A percentile compares a stretch with the other conserved stretches of the same genome.
phyloP scores from a whole-genome alignment of 2,329 filamentous ascomycete genomes.

The Podosphaera aphanis region DNA sequence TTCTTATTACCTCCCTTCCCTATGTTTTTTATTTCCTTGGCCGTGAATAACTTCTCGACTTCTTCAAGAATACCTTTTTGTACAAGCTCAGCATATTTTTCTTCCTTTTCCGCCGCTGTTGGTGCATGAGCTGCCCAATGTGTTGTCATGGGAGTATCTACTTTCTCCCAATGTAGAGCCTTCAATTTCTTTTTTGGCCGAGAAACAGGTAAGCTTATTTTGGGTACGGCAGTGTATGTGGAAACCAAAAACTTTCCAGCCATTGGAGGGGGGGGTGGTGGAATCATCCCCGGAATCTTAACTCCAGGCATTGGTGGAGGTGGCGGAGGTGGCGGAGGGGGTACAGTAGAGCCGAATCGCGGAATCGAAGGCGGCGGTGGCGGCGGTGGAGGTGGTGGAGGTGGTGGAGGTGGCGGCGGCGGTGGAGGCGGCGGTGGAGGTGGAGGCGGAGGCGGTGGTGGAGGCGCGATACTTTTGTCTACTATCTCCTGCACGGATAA shows the following conservation, averaged over 20 bases:
- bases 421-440: conserved; percentile 19
- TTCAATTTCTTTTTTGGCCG: conserved; percentile 98
- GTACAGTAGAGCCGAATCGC: too few species aligned
- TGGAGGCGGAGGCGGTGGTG: conserved; percentile 17
- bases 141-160: conserved; percentile 73
- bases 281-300: conserved; percentile 15
- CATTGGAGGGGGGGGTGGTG: conserved; percentile 34
- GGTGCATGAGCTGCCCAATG: conserved; percentile 78
- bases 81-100: conserved; percentile 84
- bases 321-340: conserved; percentile 23
- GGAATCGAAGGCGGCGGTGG: conserved; percentile 21
- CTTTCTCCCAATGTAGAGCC: conserved; percentile 97
- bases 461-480: conserved; percentile 21
- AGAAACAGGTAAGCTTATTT: conserved; percentile 52
- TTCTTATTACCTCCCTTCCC: conserved; percentile 42
- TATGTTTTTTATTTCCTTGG: conserved; percentile 83
- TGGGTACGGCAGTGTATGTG: conserved; percentile 25
- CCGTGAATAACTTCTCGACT: conserved; percentile 91
- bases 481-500: not conserved
- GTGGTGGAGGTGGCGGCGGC: conserved; percentile 15
- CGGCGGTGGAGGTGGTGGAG: too few species aligned
- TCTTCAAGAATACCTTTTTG: conserved; percentile 91
- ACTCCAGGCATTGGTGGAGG: conserved; percentile 20
- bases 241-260: conserved; percentile 43
- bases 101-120: conserved; percentile 72